Percentiles rank a stretch among this genome's conserved stretches.
Conservation (phyloP, 352 stramenopile species). For the Phytophthora nicotianae region DNA sequence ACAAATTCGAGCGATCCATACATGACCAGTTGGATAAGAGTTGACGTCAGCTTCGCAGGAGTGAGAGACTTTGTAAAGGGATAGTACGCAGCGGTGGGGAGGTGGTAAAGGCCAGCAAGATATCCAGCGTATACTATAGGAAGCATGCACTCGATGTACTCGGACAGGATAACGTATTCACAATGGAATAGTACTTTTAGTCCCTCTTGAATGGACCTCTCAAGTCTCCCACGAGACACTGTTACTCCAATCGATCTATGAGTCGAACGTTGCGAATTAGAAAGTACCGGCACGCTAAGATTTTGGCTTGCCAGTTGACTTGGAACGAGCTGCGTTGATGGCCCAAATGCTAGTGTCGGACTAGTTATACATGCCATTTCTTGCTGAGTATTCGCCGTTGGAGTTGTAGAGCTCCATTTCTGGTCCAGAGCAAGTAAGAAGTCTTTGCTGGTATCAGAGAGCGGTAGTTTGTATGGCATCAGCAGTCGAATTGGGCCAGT, state of each 20-base stretch:
- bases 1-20: slow-evolving; percentile 17
- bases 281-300: neutral
- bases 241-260: neutral
- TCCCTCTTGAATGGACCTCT: slow-evolving; percentile 4
- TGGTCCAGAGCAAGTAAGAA: neutral
- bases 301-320: neutral
- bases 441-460: slow-evolving; percentile 4
- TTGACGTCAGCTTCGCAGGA: slow-evolving; percentile 8
- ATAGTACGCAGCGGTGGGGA: slow-evolving; percentile 26
- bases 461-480: slow-evolving; percentile 13
- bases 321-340: slow-evolving; percentile 6
- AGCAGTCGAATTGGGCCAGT: slow-evolving; percentile 13
- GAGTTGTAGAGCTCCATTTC: slow-evolving; percentile 1
- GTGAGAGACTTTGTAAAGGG: slow-evolving; percentile 17
- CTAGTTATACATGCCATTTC: neutral
- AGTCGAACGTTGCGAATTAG: neutral
- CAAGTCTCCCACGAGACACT: neutral
- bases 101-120: slow-evolving; percentile 15
- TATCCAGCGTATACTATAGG: slow-evolving; percentile 22
- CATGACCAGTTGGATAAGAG: slow-evolving; percentile 10
- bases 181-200: slow-evolving; percentile 25
- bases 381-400: neutral
- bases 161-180: slow-evolving; percentile 24
- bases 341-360: neutral
- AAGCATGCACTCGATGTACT: slow-evolving; percentile 30